Evolutionary conservation across 2,329 filamentous ascomycete genomes (phyloP), one percentile per base, ranked within the genome.

Genomic region (Coniochaeta prunicola): DNA sequence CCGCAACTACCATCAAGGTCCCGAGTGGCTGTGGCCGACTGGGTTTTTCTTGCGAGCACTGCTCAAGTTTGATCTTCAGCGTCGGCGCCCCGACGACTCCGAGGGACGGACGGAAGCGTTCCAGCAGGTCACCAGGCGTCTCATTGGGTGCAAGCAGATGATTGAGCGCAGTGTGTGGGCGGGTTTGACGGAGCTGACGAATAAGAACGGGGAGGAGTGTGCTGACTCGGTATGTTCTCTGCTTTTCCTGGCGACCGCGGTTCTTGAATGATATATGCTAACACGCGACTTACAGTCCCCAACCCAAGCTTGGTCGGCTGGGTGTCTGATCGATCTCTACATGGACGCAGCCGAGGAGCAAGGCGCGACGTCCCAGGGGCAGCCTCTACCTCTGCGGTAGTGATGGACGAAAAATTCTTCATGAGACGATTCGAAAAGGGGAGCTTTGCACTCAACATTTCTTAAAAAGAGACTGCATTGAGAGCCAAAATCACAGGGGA

Each of bases 11-110:
- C 94, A 99, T 73, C 93, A 97, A 73, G 94, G 94, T 4, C 96
- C 94, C 0, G 94, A 99, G 73, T 99, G 94, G 94, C 77, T 97
- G 26, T 99, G 94, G 94, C 96, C 93, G 0, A 93, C 91, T 1
- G 94, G 94, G 4, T 99, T 92, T 78, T 99, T 96, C 80, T 80
- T 97, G 24, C 87, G 96, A 55, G 94, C 94, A 1, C 77, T 99
- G 64, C 81, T 99, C 63, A 90, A 92, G 72, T 97, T 97, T 68
- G 92, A 97, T 70, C 77, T 97, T 56, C 81, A 83, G 77, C 81
- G 92, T 31, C 82, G 91, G 55, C 80, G 81, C 62, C 74, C 73
- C 2, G 65, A 70, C 0, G 80, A 70, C 56, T 70, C 75, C 4
- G 83, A 90, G 67, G 90, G 89, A 62, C 83, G 87, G 33, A 88